Base-by-base conservation (phyloP, 2,329 filamentous ascomycete species). In the Lasiodiplodia citricola region DNA sequence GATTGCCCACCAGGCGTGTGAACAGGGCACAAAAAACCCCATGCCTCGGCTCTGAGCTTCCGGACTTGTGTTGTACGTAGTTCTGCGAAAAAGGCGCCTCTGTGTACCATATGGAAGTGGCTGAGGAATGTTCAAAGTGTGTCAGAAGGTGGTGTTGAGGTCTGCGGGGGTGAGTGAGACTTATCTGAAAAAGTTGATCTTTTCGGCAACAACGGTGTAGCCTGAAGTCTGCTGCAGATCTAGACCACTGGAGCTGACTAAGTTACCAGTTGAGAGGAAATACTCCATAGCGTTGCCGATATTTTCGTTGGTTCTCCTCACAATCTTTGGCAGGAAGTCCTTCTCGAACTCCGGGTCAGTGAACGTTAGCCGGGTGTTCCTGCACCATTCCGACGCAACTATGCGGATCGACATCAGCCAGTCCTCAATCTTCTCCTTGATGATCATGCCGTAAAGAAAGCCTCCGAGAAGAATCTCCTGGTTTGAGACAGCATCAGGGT, bases 141-240 rank as follows among this genome's bases (percentile, higher is more conserved):
- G 28, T 28, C 28, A 28, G 28, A 28, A 28, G 28, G 28, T 28
- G 28, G 28, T 28, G 28, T 28, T 28, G 28, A 28, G 28, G 28
- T 28, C 28, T 28, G 28, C 28, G 18, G 38, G 13, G 38, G 18
- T 47, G 13, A 10, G 41, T 47, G 41, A 47, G 96, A 80, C 93
- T 96, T 83, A 99, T 97, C 96, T 93, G 76, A 97, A 89, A 79
- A 98, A 99, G 83, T 99, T 99, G 78, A 99, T 95, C 86, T 98
- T 98, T 79, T 99, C 96, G 2, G 96, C 96, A 64, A 98, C 94
- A 63, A 99, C 94, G 0, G 93, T 97, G 80, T 97, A 99, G 71
- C 96, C 96, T 14, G 95, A 96, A 0, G 91, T 91, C 80, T 99
- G 96, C 78, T 98, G 96, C 75, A 97, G 81, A 86, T 99, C 96